These are phyloP conservation scores for Echites panduratus DNA, from an alignment of 257 asterid genomes.

Conservation along the genomic window DNA sequence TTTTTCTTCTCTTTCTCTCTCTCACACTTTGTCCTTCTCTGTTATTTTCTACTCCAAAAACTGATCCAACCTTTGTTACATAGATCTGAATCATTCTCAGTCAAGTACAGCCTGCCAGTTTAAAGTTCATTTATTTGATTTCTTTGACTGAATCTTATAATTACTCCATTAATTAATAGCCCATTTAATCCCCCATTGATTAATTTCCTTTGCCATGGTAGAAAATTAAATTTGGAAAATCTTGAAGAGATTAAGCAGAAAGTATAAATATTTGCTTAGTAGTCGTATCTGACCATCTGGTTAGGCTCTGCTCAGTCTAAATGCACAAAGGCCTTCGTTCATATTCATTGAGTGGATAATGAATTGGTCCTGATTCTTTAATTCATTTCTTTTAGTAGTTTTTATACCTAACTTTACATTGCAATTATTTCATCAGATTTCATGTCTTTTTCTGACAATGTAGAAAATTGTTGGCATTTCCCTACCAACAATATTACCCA, in stretches of 20 bases:
- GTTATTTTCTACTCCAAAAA: too few relatives aligned
- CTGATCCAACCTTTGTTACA: background rate
- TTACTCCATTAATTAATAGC: background rate
- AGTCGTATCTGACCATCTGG: background rate
- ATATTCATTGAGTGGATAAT: constrained; percentile 2
- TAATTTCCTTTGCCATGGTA: background rate
- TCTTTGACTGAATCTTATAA: background rate
- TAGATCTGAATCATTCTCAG: constrained; percentile 7
- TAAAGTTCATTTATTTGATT: background rate
- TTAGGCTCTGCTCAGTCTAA: background rate
- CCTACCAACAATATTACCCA: background rate
- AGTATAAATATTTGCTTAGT: background rate
- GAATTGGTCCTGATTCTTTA: background rate
- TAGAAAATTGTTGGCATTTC: background rate
- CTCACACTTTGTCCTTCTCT: background rate
- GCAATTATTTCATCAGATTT: background rate
- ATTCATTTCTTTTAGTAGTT: background rate
- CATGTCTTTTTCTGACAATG: background rate
- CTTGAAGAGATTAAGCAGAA: background rate
- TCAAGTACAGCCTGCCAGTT: background rate
- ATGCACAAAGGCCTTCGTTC: background rate
- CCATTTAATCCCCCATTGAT: background rate
- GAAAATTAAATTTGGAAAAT: background rate
- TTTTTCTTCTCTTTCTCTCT: background rate
- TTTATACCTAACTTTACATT: background rate